phyloP scores from a whole-genome alignment of 176 grass and related monocot species.

The Hyparrhenia diplandra region DNA sequence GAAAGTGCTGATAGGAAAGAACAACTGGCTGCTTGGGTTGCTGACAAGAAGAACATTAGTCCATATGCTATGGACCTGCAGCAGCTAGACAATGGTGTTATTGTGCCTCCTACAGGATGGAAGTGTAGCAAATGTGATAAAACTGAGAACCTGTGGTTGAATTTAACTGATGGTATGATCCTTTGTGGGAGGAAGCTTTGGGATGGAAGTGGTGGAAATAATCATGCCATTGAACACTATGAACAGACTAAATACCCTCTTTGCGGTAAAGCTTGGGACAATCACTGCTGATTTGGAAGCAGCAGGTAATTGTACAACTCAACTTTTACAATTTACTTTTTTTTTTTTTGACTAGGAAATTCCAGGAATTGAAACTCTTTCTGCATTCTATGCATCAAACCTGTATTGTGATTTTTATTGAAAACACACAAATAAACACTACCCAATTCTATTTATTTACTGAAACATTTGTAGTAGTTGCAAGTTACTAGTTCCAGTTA shows the following conservation, averaged over 20 bases:
- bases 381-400: neutral
- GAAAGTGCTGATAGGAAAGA: conserved; percentile 81
- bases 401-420: neutral
- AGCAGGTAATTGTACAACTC: conserved; percentile 84
- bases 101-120: conserved; percentile 87
- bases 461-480: neutral
- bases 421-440: neutral
- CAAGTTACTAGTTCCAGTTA: too few species aligned
- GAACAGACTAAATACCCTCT: conserved; percentile 87
- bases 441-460: neutral
- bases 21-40: conserved; percentile 86
- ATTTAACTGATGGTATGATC: conserved; percentile 92
- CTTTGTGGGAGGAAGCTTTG: conserved; percentile 81
- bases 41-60: conserved; percentile 84
- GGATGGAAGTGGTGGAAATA: conserved; percentile 95
- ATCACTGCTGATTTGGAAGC: conserved; percentile 81
- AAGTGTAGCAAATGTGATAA: conserved; percentile 97
- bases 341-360: neutral
- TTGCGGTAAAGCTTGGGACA: conserved; percentile 90
- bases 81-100: conserved; percentile 82
- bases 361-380: neutral
- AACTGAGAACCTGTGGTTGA: conserved; percentile 97
- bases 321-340: neutral
- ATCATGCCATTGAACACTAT: conserved; percentile 93
- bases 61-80: conserved; percentile 72